Evolutionary conservation across 2,329 filamentous ascomycete genomes (phyloP).

Genomic region (Ophiognomonia clavigignenti-juglandacearum): DNA sequence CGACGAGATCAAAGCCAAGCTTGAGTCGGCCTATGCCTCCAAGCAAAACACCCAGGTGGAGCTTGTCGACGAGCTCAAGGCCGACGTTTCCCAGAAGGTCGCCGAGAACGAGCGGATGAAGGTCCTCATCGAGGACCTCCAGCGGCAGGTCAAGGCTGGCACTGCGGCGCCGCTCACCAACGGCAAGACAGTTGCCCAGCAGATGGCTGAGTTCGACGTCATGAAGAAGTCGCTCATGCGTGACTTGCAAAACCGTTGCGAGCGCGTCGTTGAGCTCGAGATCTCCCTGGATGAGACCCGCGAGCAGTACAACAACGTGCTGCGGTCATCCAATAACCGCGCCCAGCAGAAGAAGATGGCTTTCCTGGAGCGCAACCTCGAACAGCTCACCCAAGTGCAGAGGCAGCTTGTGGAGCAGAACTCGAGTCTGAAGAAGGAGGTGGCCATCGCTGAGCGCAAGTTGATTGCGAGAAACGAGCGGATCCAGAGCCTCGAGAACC

Average conservation of each 20-base stretch:
- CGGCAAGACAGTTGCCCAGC: slow-evolving; percentile 92
- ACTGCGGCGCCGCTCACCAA: slow-evolving; percentile 59
- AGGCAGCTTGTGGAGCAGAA: slow-evolving; percentile 98
- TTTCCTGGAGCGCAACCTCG: slow-evolving; percentile 94
- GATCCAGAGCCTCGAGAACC: slow-evolving; percentile 85
- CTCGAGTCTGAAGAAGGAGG: slow-evolving; percentile 95
- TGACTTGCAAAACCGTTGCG: slow-evolving; percentile 95
- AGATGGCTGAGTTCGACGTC: slow-evolving; percentile 96
- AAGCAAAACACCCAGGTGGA: slow-evolving; percentile 70
- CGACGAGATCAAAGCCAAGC: slow-evolving; percentile 74
- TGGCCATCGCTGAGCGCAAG: slow-evolving; percentile 96
- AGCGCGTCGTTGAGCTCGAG: slow-evolving; percentile 95
- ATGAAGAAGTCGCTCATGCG: slow-evolving; percentile 99
- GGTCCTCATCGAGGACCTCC: slow-evolving; percentile 73
- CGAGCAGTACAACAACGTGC: slow-evolving; percentile 98
- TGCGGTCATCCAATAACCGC: slow-evolving; percentile 93
- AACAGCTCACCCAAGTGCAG: slow-evolving; percentile 96
- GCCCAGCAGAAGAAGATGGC: slow-evolving; percentile 99
- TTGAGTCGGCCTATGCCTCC: slow-evolving; percentile 72
- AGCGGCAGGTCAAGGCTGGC: slow-evolving; percentile 65
- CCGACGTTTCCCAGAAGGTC: slow-evolving; percentile 69
- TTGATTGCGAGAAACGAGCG: slow-evolving; percentile 94
- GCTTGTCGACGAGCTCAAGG: slow-evolving; percentile 71
- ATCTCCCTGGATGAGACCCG: slow-evolving; percentile 96
- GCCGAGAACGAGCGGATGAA: slow-evolving; percentile 81